Evolutionary conservation across 805 yeast genomes (phyloP), one percentile per base, ranked within the genome.

Genomic region (Candida adriatica): DNA sequence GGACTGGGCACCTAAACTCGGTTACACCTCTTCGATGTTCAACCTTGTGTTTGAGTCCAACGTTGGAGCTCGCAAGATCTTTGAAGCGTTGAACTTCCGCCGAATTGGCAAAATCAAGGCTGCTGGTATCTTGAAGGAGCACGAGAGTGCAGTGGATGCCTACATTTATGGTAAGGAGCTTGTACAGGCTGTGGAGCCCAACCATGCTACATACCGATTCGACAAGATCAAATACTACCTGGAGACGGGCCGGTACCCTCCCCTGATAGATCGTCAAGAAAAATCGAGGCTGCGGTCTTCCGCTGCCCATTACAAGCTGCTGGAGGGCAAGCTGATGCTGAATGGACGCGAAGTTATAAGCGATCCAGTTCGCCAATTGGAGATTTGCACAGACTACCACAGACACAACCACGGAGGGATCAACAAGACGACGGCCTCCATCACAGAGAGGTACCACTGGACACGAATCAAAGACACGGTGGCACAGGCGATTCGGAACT

Each of bases 1-100:
- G 16, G 85, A 80, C 38, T 92, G 97, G 97, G 86, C 96, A 1
- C 90, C 90, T 10, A 66, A 76, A 39, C 62, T 92, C 24, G 96
- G 96, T 4, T 90, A 83, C 56, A 82, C 90, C 1, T 82, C 86
- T 42, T 72, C 84, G 6, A 72, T 83, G 41, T 83, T 92, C 59
- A 86, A 87, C 42, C 62, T 90, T 35, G 86, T 90, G 4, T 92
- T 84, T 56, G 95, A 88, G 43, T 79, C 94, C 4, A 92, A 92
- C 51, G 75, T 73, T 13, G 79, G 94, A 2, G 92, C 94, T 5
- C 65, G 92, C 42, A 65, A 78, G 39, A 78, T 90, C 27, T 72
- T 87, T 61, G 94, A 85, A 46, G 64, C 77, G 8, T 65, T 81
- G 26, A 77, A 78, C 41, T 92, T 90, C 61, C 76, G 75, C 45